These are phyloP conservation scores for Barnettozyma pratensis DNA, from an alignment of 805 yeast species.

Conservation along the genomic window DNA sequence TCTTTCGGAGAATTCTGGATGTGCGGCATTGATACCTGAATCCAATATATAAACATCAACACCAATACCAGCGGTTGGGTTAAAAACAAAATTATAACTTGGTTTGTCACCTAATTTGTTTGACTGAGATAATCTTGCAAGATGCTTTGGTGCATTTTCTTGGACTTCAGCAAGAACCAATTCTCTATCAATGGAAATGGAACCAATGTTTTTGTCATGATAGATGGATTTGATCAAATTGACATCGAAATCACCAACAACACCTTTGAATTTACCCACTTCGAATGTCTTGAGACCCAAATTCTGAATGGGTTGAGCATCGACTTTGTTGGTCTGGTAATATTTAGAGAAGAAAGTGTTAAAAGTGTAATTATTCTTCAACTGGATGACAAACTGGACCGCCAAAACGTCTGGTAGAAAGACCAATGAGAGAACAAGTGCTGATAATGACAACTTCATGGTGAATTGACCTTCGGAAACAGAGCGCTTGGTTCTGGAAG, in stretches of 20 bases:
- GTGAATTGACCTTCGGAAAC: no score
- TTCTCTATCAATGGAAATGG: conserved; percentile 33
- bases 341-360: conserved; percentile 15
- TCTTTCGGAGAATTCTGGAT: conserved; percentile 40
- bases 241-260: conserved; percentile 32
- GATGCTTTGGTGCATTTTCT: conserved; percentile 38
- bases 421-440: not conserved
- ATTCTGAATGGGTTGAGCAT: conserved; percentile 11
- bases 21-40: conserved; percentile 32
- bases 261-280: conserved; percentile 30
- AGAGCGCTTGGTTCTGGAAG: no score
- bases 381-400: conserved; percentile 25
- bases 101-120: conserved; percentile 22
- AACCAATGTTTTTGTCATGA: conserved; percentile 30
- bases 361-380: conserved; percentile 18
- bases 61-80: conserved; percentile 36
- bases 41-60: conserved; percentile 35
- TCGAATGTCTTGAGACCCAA: conserved; percentile 20
- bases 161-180: conserved; percentile 34
- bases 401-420: conserved; percentile 4
- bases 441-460: not conserved
- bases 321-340: conserved; percentile 6
- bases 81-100: conserved; percentile 34
- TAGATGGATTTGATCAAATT: conserved; percentile 28
- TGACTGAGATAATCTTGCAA: conserved; percentile 36